These are phyloP conservation scores for Trichophyton rubrum DNA, from an alignment of 2,329 filamentous ascomycete species.

Conservation along the genomic window DNA sequence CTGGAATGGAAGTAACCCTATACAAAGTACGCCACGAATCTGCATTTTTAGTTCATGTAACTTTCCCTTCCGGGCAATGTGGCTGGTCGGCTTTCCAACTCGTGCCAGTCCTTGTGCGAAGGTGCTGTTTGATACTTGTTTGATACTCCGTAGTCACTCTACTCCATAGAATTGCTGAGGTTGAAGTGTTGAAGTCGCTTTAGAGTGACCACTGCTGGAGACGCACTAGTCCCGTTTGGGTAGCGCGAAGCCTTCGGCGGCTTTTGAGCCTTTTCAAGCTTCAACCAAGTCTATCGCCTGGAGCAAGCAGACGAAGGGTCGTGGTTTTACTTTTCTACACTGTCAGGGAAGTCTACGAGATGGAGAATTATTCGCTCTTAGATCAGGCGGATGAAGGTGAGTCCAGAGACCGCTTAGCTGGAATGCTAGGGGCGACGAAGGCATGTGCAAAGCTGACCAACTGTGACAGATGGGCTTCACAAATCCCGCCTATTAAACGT, in stretches of 20 bases:
- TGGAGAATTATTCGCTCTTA: constrained; percentile 53
- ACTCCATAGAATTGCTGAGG: neutral
- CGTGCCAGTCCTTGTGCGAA: no score
- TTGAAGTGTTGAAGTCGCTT: neutral
- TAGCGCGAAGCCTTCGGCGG: neutral
- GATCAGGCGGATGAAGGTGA: constrained; percentile 52
- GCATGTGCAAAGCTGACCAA: neutral
- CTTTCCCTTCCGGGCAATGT: neutral
- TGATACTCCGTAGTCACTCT: neutral
- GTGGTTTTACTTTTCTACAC: neutral
- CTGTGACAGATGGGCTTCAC: constrained; percentile 58
- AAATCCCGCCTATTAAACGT: constrained; percentile 75
- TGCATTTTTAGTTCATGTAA: neutral
- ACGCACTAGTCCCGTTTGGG: neutral
- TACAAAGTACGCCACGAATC: neutral
- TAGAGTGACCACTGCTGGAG: neutral
- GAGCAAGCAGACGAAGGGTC: no score
- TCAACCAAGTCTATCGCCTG: neutral
- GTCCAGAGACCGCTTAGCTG: neutral
- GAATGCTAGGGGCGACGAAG: neutral
- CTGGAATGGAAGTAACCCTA: neutral
- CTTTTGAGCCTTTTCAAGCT: neutral
- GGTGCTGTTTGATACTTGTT: no score
- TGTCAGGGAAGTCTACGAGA: constrained; percentile 18
- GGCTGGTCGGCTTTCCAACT: neutral